Evolutionary conservation across 108 stramenopile genomes (phyloP).

Genomic region (Cyclotella baltica): DNA sequence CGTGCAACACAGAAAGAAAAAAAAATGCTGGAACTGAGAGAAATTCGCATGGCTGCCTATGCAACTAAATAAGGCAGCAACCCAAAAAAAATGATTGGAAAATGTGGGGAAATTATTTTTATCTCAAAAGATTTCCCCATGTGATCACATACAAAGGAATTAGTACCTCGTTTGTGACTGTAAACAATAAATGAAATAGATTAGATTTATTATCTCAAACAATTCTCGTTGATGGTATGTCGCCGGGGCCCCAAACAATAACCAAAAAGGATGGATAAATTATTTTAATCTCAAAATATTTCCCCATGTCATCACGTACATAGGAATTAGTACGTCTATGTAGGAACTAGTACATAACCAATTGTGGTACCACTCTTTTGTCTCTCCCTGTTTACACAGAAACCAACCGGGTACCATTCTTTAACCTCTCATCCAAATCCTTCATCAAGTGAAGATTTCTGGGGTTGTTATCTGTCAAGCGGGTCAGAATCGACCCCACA

Average conservation of each 20-base stretch:
- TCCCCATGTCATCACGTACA: constrained; percentile 19
- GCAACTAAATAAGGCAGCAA: constrained; percentile 14
- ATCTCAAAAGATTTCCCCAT: constrained; percentile 19
- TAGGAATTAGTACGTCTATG: constrained; percentile 19
- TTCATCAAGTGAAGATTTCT: constrained; percentile 19
- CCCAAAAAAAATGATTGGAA: constrained; percentile 19
- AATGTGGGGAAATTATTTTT: constrained; percentile 20
- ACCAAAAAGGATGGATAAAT: constrained; percentile 19
- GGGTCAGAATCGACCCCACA: constrained; percentile 19
- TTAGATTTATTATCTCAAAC: constrained; percentile 20
- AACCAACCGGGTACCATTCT: constrained; percentile 19
- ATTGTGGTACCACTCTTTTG: constrained; percentile 18
- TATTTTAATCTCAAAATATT: constrained; percentile 20
- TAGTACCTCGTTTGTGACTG: constrained; percentile 19
- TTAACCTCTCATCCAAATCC: constrained; percentile 19
- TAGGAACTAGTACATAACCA: constrained; percentile 19
- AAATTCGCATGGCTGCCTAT: constrained; percentile 21
- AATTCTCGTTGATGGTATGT: constrained; percentile 17
- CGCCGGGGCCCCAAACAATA: constrained; percentile 19
- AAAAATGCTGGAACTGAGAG: constrained; percentile 9
- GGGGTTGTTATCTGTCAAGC: constrained; percentile 19
- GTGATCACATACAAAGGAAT: constrained; percentile 19
- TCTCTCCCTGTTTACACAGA: constrained; percentile 19
- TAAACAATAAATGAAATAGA: constrained; percentile 20
- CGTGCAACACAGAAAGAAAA: constrained; percentile 18